A percentile compares a stretch with the other conserved stretches of the same genome.
These are phyloP conservation scores for Ceratocystis papillata DNA, from an alignment of 2,329 filamentous ascomycete genomes.

Conservation along the genomic window DNA sequence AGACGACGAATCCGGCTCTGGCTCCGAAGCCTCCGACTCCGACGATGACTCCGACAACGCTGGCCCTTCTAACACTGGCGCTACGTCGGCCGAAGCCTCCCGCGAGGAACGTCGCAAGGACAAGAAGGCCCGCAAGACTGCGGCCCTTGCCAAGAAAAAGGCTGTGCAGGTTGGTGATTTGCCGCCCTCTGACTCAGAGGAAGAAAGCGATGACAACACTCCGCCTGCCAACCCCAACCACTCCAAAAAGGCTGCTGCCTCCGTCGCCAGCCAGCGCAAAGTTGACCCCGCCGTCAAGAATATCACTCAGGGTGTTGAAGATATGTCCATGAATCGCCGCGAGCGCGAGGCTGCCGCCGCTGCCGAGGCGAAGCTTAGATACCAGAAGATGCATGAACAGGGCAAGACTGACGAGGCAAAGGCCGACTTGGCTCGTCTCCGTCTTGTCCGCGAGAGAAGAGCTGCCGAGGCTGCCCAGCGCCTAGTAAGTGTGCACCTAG, in stretches of 20 bases:
- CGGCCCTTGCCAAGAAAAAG: constrained; percentile 68
- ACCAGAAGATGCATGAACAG: constrained; percentile 81
- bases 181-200: constrained; percentile 56
- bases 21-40: constrained; percentile 40
- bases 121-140: constrained; percentile 84
- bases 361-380: constrained; percentile 76
- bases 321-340: constrained; percentile 41
- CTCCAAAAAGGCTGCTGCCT: constrained; percentile 44
- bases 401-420: constrained; percentile 96
- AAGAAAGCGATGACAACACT: constrained; percentile 47
- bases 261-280: constrained; percentile 49
- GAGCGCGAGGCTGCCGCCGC: constrained; percentile 70
- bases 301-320: constrained; percentile 46
- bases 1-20: constrained; percentile 35
- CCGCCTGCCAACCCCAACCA: constrained; percentile 82
- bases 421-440: constrained; percentile 74
- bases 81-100: constrained; percentile 43
- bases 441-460: constrained; percentile 72
- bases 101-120: constrained; percentile 81
- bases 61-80: constrained; percentile 39
- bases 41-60: constrained; percentile 27
- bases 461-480: constrained; percentile 74
- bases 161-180: constrained; percentile 74
- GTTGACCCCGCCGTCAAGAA: constrained; percentile 41
- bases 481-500: constrained; percentile 44